These are phyloP conservation scores for Termitomyces titanicus DNA, from an alignment of 768 basidiomycete genomes.

Conservation along the genomic window DNA sequence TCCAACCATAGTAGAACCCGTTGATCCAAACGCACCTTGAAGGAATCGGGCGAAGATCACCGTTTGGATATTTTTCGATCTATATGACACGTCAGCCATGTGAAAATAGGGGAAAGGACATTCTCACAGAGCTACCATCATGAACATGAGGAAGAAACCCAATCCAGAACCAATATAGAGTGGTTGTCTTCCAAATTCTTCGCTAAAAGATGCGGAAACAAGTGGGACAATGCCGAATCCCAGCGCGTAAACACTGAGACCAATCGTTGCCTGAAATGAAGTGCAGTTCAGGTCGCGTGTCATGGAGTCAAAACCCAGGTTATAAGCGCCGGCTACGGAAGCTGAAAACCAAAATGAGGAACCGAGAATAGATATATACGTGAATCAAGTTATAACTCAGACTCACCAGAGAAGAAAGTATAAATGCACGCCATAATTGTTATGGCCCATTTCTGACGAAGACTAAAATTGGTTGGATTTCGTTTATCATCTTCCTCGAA, in stretches of 20 bases:
- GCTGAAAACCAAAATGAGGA: slow-evolving; percentile 29
- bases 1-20: slow-evolving; percentile 69
- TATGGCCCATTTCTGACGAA: slow-evolving; percentile 23
- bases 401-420: slow-evolving; percentile 44
- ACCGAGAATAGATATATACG: too few species aligned
- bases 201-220: slow-evolving; percentile 65
- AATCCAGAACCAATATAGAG: slow-evolving; percentile 50
- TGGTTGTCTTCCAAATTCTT: slow-evolving; percentile 66
- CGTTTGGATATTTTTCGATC: slow-evolving; percentile 50
- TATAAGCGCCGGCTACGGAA: slow-evolving; percentile 47
- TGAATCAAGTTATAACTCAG: background rate
- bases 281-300: slow-evolving; percentile 43
- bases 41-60: slow-evolving; percentile 67
- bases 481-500: slow-evolving; percentile 20
- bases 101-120: background rate
- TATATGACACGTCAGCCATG: slow-evolving; percentile 13
- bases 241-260: slow-evolving; percentile 49
- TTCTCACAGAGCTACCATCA: slow-evolving; percentile 43
- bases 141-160: slow-evolving; percentile 48
- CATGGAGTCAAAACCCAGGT: slow-evolving; percentile 57
- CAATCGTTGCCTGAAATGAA: slow-evolving; percentile 41
- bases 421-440: slow-evolving; percentile 43
- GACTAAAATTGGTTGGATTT: slow-evolving; percentile 21
- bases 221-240: slow-evolving; percentile 65
- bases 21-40: slow-evolving; percentile 64